These are phyloP conservation scores for Trichopus zeylanicus DNA, from an alignment of 116 monocot species.

Conservation along the genomic window DNA sequence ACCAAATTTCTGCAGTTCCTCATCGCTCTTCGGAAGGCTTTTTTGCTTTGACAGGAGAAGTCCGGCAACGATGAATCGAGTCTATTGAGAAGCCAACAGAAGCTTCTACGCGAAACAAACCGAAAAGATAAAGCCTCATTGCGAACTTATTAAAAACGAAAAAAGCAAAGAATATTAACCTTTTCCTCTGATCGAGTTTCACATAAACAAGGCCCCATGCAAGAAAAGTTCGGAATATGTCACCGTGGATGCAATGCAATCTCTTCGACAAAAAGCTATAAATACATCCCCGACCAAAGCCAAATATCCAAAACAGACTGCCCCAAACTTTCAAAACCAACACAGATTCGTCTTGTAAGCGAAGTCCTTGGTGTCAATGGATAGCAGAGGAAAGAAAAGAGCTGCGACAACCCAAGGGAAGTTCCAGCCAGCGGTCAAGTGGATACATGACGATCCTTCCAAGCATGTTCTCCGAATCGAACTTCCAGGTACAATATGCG, in stretches of 20 bases:
- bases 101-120: background rate
- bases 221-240: constrained; percentile 7
- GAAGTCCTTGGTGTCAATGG: too few relatives aligned
- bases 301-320: background rate
- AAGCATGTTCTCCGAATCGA: background rate
- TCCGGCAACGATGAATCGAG: too few relatives aligned
- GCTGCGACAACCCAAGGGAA: background rate
- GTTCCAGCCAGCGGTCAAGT: background rate
- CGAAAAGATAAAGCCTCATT: background rate
- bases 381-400: background rate
- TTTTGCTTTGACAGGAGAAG: too few relatives aligned
- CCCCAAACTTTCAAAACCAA: background rate
- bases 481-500: background rate
- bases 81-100: background rate
- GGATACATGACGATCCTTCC: background rate
- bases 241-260: background rate
- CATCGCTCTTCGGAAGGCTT: too few relatives aligned
- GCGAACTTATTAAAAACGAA: background rate
- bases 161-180: background rate
- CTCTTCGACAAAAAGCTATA: background rate
- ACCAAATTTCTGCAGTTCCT: too few relatives aligned
- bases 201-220: background rate
- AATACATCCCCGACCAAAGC: background rate
- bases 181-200: background rate
- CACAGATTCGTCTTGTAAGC: too few relatives aligned